Conservation (phyloP, 192 early-diverging fungal species). For the Coemansia sp. region DNA sequence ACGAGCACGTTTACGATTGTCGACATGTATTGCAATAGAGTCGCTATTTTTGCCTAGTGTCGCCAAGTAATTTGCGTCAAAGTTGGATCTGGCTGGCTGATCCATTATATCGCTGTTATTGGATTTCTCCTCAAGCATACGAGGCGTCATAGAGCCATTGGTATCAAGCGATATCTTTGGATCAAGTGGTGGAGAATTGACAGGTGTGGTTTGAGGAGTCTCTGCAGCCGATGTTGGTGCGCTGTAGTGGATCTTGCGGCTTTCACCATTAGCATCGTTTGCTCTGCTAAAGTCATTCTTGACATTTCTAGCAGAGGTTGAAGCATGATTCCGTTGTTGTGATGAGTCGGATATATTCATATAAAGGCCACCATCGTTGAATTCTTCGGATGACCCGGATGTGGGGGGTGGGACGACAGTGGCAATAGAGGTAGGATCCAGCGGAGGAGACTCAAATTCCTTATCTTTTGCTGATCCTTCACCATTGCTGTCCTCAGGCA, state of each 20-base stretch:
- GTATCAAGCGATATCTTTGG: background rate
- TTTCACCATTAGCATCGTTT: background rate
- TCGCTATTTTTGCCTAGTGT: conserved; percentile 21
- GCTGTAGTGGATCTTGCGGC: background rate
- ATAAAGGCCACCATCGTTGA: conserved; percentile 6
- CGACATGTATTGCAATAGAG: conserved; percentile 28
- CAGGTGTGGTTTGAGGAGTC: background rate
- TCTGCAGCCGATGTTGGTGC: background rate
- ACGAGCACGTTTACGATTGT: conserved; percentile 24
- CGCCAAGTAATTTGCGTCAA: conserved; percentile 33
- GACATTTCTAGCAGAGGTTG: background rate
- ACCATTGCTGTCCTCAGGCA: background rate
- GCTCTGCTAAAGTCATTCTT: background rate
- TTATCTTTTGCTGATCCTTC: background rate
- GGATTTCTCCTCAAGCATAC: background rate
- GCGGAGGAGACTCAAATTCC: conserved; percentile 12
- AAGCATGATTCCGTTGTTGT: background rate
- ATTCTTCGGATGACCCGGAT: background rate
- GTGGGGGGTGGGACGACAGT: conserved; percentile 2
- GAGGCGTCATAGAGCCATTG: background rate
- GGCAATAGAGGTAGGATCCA: conserved; percentile 11
- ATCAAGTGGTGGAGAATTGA: background rate
- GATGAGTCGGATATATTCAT: background rate
- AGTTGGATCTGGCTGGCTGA: conserved; percentile 24
- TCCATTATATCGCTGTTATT: background rate